Evolutionary conservation across 2,329 filamentous ascomycete genomes (phyloP), one percentile per base, ranked within the genome.

Genomic region (Fusarium concolor): DNA sequence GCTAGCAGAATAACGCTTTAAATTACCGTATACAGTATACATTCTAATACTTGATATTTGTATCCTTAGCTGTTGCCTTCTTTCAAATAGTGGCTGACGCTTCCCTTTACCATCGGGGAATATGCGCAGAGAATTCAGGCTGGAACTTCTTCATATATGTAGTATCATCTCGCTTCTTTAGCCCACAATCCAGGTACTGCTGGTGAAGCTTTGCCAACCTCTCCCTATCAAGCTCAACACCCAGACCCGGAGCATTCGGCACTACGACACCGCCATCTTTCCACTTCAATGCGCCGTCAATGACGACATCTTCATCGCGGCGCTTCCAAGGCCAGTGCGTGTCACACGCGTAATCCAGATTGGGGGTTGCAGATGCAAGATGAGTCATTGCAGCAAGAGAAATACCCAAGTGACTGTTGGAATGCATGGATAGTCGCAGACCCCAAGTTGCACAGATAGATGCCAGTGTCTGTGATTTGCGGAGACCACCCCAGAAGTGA

Each of bases 301-400:
- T 59, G 43, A 82, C 70, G 7, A 82, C 79, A 47, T 82, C 80
- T 62, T 82, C 80, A 9, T 81, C 77, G 1, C 77, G 75, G 5
- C 76, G 78, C 71, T 82, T 82, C 80, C 80, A 82, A 9, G 80
- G 80, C 80, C 80, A 82, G 58, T 82, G 80, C 0, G 80, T 82
- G 49, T 81, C 80, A 46, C 80, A 82, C 0, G 80, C 80, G 41
- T 82, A 82, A 66, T 81, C 80, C 3, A 82, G 64, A 37, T 82
- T 82, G 0, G 73, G 70, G 1, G 80, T 82, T 15, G 80, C 79
- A 5, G 79, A 75, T 3, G 80, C 80, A 11, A 82, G 72, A 49
- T 82, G 80, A 1, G 80, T 81, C 80, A 82, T 82, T 37, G 79
- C 80, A 5, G 79, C 79, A 10, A 82, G 74, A 2, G 79, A 80